Base-by-base conservation (phyloP, 257 asterid species). In the Solanum tacnaense region DNA sequence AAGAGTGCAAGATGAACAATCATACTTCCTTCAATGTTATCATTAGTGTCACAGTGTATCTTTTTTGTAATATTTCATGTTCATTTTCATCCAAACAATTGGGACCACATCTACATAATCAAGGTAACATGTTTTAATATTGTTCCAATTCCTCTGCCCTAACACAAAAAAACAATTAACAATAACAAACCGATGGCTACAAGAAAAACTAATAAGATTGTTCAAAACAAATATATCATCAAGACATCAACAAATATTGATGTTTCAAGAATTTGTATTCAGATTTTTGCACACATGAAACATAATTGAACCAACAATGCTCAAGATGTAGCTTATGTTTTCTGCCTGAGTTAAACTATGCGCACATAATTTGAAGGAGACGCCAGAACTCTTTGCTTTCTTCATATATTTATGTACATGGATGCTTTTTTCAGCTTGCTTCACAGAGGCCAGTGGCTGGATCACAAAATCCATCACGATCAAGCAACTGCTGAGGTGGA, bases 401-500 rank as follows among this genome's bases (percentile, higher is more conserved):
- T 10, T 13, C 27, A 46, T 46, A 81, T 81, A 67, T 5, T 31
- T 85, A 27, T 39, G 44, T 46, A 85, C 87, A 67, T 65, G 21
- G 31, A 68, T 6, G 23, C 11, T 16, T 29, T 84, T 29, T 74
- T 65, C 21, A 18, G 44, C 21, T 65, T 73, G 95, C 94, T 13
- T 96, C 98, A 84, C 98, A 97, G 36, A 95, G 97, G 83, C 98
- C 99, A 9, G 98, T 93, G 78, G 90, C 91, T 12, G 95, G 84
- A 91, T 97, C 98, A 36, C 98, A 97, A 62, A 92, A 96, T 15
- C 99, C 99, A 86, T 97, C 99, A 1, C 98, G 94, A 23, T 97
- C 99, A 16, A 97, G 99, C 86, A 97, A 92, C 88, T 94, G 91
- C 87, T 91, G 92, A 1, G 99, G 99, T 46, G 99, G 99, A 88